phyloP scores from a whole-genome alignment of 2,329 filamentous ascomycete genomes.

The Ceratocystis ficicola region DNA sequence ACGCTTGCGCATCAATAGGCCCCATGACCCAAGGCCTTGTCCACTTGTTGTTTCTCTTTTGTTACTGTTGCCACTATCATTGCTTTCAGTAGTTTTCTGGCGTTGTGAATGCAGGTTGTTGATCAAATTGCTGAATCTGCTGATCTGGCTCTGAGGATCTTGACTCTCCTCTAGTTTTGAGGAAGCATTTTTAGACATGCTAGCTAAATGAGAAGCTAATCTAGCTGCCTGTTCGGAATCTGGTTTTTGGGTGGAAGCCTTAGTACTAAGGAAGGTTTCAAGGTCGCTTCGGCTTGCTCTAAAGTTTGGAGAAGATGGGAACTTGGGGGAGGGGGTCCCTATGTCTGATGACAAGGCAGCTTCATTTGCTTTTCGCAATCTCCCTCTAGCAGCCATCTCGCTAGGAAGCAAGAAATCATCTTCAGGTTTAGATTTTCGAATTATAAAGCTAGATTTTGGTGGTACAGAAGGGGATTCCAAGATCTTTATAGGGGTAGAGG shows the following conservation, averaged over 20 bases:
- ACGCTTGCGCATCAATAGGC: constrained; percentile 13
- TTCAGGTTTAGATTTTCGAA: constrained; percentile 10
- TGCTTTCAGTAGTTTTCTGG: constrained; percentile 11
- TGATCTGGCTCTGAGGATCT: constrained; percentile 12
- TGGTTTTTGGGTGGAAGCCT: background rate
- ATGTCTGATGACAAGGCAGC: background rate
- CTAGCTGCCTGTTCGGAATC: background rate
- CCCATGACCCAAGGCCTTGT: constrained; percentile 10
- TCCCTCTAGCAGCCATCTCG: constrained; percentile 7
- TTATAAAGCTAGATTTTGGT: constrained; percentile 9
- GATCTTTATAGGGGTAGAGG: background rate
- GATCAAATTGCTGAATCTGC: constrained; percentile 17
- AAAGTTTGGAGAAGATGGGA: background rate
- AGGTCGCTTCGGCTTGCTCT: background rate
- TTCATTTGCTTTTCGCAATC: background rate
- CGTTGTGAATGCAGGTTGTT: constrained; percentile 14
- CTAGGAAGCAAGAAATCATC: constrained; percentile 16
- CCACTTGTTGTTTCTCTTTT: background rate
- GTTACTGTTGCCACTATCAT: background rate
- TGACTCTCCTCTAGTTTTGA: background rate
- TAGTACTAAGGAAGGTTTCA: background rate
- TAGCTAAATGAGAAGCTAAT: background rate
- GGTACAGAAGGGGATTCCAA: background rate
- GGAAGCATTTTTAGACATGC: background rate
- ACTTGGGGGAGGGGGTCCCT: background rate